Conservation (phyloP, 164 flowering plant genomes). For the Echeveria elegans region DNA sequence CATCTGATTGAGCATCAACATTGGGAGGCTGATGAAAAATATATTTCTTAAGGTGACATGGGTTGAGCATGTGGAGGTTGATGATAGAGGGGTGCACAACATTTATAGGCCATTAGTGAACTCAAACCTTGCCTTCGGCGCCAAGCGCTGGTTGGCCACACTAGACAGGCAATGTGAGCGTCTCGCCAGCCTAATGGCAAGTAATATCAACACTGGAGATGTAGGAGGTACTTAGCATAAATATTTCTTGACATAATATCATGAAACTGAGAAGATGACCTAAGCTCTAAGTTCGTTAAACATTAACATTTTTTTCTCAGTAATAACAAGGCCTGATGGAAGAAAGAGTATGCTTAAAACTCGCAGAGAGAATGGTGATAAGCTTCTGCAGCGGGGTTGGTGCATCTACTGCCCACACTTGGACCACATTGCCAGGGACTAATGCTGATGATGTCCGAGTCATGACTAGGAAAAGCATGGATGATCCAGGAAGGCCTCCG, state of each 20-base stretch:
- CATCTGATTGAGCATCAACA: not conserved
- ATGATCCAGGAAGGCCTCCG: constrained; percentile 15
- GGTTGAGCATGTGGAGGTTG: constrained; percentile 37
- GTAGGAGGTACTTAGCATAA: constrained; percentile 5
- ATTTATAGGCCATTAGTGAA: constrained; percentile 16
- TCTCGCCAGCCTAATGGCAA: constrained; percentile 8
- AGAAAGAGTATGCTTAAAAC: constrained; percentile 24
- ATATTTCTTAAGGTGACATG: constrained; percentile 28
- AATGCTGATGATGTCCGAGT: constrained; percentile 24
- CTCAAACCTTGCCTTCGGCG: constrained; percentile 34
- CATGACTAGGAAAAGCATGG: constrained; percentile 5
- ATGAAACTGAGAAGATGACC: not conserved
- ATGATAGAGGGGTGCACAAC: constrained; percentile 11
- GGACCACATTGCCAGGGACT: constrained; percentile 17
- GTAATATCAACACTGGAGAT: not conserved
- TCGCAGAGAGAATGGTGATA: constrained; percentile 36
- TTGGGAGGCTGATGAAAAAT: not conserved
- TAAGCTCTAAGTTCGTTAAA: not conserved
- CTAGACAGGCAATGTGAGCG: constrained; percentile 23
- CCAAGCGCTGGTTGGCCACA: constrained; percentile 34
- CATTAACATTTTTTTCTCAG: not conserved
- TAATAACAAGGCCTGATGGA: constrained; percentile 13
- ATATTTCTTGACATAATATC: not conserved
- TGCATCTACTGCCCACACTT: constrained; percentile 16
- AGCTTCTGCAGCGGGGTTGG: constrained; percentile 16